Evolutionary conservation across 345 rosid genomes (phyloP), one percentile per base, ranked within the genome.

Genomic region (Triadica sebifera): DNA sequence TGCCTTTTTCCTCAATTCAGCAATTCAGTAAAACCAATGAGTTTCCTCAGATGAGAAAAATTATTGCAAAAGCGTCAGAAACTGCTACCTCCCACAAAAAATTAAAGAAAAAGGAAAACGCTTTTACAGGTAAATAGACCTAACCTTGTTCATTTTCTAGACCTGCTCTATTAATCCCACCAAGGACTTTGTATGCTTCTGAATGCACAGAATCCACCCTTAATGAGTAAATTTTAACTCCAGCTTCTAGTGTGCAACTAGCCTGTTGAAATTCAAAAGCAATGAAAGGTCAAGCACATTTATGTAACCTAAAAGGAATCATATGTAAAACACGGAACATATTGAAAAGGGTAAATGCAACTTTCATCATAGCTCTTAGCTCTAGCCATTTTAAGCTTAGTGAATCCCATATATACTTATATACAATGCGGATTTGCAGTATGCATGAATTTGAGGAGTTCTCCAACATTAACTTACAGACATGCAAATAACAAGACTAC

Each of bases 201-300:
- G 98, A 92, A 84, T 92, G 98, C 81, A 87, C 89, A 0, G 98
- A 92, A 85, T 94, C 97, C 74, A 92, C 98, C 79, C 98, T 83
- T 77, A 92, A 69, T 0, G 98, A 89, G 82, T 94, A 94, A 58
- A 94, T 94, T 86, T 92, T 92, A 66, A 94, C 95, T 56, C 98
- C 97, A 72, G 98, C 97, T 86, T 94, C 98, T 81, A 94, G 84
- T 9, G 97, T 92, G 84, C 98, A 94, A 83, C 98, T 92, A 24
- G 98, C 98, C 98, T 94, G 79, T 46, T 80, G 11, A 39, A 63
- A 65, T 50, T 43, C 25, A 45, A 70, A 74, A 3, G n/a, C 46
- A 16, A 59, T 29, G 8, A 38, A 67, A 15, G 25, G 49, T 15
- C 71, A 20, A 6, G n/a, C 70, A 66, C 10, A 22, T 51, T 24